Conservation (phyloP, 2,329 filamentous ascomycete species). For the Teratosphaeria epicoccoides region DNA sequence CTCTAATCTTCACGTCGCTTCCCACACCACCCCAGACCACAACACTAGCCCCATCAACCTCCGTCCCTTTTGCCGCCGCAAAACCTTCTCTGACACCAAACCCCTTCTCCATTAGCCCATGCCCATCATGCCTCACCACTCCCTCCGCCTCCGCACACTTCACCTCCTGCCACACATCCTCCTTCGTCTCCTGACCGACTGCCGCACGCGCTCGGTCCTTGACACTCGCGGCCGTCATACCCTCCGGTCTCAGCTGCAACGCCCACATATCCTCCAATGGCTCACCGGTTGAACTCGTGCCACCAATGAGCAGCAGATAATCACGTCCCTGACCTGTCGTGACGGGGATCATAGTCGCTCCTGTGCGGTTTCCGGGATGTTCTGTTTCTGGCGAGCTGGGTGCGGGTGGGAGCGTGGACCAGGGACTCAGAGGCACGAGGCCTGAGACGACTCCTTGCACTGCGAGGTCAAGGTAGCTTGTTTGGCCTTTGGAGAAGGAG, state of each 20-base stretch:
- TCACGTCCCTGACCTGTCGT: conserved; percentile 43
- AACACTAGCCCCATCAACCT: conserved; percentile 38
- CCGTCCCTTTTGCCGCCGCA: conserved; percentile 30
- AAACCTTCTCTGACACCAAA: conserved; percentile 33
- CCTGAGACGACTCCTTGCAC: conserved; percentile 4
- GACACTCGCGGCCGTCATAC: conserved; percentile 36
- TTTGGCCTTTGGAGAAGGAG: conserved; percentile 8
- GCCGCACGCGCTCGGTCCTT: conserved; percentile 41
- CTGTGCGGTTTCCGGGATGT: conserved; percentile 34
- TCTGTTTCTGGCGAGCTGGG: conserved; percentile 29
- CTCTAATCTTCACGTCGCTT: conserved; percentile 29
- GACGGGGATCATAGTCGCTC: conserved; percentile 36
- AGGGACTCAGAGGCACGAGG: conserved; percentile 24
- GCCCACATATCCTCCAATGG: conserved; percentile 39
- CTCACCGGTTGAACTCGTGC: conserved; percentile 23
- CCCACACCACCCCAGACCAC: conserved; percentile 46
- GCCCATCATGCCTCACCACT: conserved; percentile 23
- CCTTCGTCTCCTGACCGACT: conserved; percentile 37
- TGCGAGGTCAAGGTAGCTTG: conserved; percentile 12
- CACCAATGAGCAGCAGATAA: conserved; percentile 44
- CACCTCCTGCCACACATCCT: conserved; percentile 42
- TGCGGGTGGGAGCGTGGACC: conserved; percentile 28
- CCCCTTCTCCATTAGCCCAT: conserved; percentile 20
- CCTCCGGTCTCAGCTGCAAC: conserved; percentile 41
- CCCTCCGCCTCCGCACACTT: conserved; percentile 37